These are phyloP conservation scores for Hypoxylon sp. DNA, from an alignment of 2,329 filamentous ascomycete species.

Conservation along the genomic window DNA sequence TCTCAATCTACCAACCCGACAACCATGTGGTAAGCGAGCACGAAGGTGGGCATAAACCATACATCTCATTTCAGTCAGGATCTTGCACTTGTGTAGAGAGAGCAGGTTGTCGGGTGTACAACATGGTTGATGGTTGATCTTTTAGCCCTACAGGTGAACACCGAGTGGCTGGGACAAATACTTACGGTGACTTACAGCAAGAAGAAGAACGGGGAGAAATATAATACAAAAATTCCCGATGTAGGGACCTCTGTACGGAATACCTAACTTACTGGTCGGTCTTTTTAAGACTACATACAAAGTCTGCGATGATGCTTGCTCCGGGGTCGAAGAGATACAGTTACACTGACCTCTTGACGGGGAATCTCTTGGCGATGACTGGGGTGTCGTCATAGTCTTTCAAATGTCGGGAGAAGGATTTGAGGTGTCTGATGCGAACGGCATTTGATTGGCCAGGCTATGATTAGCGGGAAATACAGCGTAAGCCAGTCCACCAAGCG, in stretches of 20 bases:
- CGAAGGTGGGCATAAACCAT: conserved; percentile 26
- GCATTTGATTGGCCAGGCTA: conserved; percentile 29
- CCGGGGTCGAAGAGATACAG: conserved; percentile 26
- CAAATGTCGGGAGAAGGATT: conserved; percentile 42
- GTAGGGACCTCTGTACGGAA: conserved; percentile 40
- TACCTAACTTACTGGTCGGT: conserved; percentile 18
- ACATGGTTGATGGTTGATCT: conserved; percentile 8
- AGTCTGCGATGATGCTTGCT: conserved; percentile 26
- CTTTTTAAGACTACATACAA: conserved; percentile 7
- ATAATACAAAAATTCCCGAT: conserved; percentile 33
- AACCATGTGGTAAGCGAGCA: conserved; percentile 32
- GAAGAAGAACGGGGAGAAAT: conserved; percentile 5
- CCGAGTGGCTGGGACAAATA: conserved; percentile 5
- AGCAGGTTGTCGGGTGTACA: conserved; percentile 25
- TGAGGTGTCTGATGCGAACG: conserved; percentile 36
- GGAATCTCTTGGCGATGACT: conserved; percentile 44
- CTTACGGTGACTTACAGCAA: neutral
- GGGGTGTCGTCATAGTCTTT: conserved; percentile 44
- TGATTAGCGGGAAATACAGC: conserved; percentile 36
- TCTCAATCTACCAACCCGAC: conserved; percentile 39
- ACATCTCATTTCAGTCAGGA: conserved; percentile 13
- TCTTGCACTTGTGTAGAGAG: conserved; percentile 19
- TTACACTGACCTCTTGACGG: conserved; percentile 34
- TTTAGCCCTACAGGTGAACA: conserved; percentile 18
- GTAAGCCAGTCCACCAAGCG: conserved; percentile 17